Percentiles rank a stretch among this genome's conserved stretches.
These are phyloP conservation scores for Tylopilus intermedius DNA, from an alignment of 768 basidiomycete species.

Conservation along the genomic window DNA sequence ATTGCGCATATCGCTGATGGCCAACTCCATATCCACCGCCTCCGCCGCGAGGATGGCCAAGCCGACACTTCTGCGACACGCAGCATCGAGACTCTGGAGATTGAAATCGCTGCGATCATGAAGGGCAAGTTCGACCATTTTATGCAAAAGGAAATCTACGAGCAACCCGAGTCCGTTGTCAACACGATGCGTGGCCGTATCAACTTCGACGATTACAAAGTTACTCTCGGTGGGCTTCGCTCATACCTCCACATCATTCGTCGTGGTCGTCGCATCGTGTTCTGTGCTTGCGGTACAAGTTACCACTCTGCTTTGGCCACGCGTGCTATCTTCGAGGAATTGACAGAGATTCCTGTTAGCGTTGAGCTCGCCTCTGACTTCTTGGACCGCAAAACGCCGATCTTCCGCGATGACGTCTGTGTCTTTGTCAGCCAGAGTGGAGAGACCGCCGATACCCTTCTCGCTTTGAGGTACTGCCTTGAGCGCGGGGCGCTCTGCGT, in stretches of 20 bases:
- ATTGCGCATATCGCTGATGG: conserved; percentile 97
- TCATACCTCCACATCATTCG: conserved; percentile 95
- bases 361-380: conserved; percentile 98
- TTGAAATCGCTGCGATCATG: conserved; percentile 99
- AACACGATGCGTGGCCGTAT: conserved; percentile 99
- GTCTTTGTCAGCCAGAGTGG: conserved; percentile 97
- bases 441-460: conserved; percentile 97
- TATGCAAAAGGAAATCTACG: conserved; percentile 99
- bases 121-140: conserved; percentile 99
- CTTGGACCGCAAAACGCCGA: conserved; percentile 97
- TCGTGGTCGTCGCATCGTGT: conserved; percentile 89
- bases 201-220: conserved; percentile 89
- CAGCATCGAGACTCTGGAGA: conserved; percentile 95
- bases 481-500: conserved; percentile 95
- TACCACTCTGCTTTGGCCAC: conserved; percentile 98
- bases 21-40: conserved; percentile 97
- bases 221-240: conserved; percentile 93
- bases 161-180: conserved; percentile 98
- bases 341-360: conserved; percentile 97
- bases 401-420: conserved; percentile 98
- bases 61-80: conserved; percentile 63
- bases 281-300: conserved; percentile 97
- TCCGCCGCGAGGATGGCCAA: conserved; percentile 79
- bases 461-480: conserved; percentile 92
- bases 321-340: conserved; percentile 95